These are phyloP conservation scores for Trichoderma sp. DNA, from an alignment of 2,329 filamentous ascomycete genomes.

Conservation along the genomic window DNA sequence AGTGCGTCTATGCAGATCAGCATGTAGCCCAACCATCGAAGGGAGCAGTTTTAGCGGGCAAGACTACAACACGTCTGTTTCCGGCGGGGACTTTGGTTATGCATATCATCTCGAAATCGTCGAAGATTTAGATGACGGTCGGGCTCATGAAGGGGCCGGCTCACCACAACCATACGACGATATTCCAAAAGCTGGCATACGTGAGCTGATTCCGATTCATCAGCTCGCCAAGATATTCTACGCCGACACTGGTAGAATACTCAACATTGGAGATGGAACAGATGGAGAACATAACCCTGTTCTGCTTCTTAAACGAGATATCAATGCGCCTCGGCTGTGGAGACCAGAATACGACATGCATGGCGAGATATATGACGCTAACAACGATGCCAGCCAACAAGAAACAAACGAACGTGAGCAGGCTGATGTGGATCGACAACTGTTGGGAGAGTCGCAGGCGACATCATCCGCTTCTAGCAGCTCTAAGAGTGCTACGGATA, in stretches of 20 bases:
- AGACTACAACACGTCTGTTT: not conserved
- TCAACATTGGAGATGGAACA: conserved; percentile 64
- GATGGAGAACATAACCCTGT: conserved; percentile 47
- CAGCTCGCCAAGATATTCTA: conserved; percentile 88
- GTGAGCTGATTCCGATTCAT: conserved; percentile 51
- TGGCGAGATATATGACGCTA: not conserved
- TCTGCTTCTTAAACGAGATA: conserved; percentile 34
- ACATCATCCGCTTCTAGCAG: not conserved
- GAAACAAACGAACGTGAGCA: conserved; percentile 33
- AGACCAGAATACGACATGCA: conserved; percentile 20
- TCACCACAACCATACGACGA: conserved; percentile 38
- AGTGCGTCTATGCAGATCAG: conserved; percentile 71
- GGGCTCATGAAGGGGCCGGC: conserved; percentile 46
- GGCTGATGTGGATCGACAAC: conserved; percentile 45
- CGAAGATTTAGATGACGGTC: conserved; percentile 68
- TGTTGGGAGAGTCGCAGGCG: conserved; percentile 26
- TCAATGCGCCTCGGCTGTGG: conserved; percentile 44
- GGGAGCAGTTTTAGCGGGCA: not conserved
- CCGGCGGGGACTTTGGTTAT: conserved; percentile 43
- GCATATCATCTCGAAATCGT: conserved; percentile 78
- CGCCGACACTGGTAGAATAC: conserved; percentile 81
- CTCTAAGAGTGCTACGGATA: not conserved
- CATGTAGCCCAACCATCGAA: conserved; percentile 36
- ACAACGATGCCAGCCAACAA: not conserved
- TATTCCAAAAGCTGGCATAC: conserved; percentile 44